Base-by-base conservation (phyloP, 208 protist genomes). In the Crithidia expoeki region DNA sequence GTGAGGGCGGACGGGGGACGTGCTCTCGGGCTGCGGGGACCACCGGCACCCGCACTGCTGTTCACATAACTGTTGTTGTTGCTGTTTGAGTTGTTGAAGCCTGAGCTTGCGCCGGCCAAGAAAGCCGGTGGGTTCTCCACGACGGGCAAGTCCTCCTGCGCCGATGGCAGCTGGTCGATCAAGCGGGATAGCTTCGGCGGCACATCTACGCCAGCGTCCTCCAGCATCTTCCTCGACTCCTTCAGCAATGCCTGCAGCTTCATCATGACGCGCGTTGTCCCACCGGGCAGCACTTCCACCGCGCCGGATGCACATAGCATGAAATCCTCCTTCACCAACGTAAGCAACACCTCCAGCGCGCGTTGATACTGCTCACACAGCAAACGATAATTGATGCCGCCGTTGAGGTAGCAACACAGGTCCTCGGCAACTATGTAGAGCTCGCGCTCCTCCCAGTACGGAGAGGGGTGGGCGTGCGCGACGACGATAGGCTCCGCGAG, bases 361-460 rank as follows among this genome's bases (percentile, higher is more conserved):
- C 63, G 62, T 38, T 81, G 85, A 49, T 86, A 85, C 52, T 87
- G 80, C 55, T 83, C 38, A 66, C 76, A 92, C 40, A 96, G 46
- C 4, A 59, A 6, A 5, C 91, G 84, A 72, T 96, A 96, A 76
- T 94, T 86, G 32, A 96, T 59, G 33, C 91, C 91, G 23, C 91
- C 88, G 68, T 92, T 96, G 9, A 96, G 78, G 53, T 78, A 83
- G 55, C 63, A 66, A 76, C 84, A 92, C 3, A 96, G 71, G 11
- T 88, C 83, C 53, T 92, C 84, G 7, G 86, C 82, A 2, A 74
- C 74, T 25, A 89, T 57, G 72, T 84, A 93, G 5, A 96, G 74
- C 68, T 94, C 88, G 1, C 84, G 62, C 64, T 92, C 88, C 44
- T 81, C 76, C 73, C 76, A 89, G 60, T 84, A 90, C 21, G 58